Percentiles rank a stretch among this genome's conserved stretches.
These are phyloP conservation scores for Phytopythium cucurbitacearum DNA, from an alignment of 352 stramenopile genomes.

Conservation along the genomic window DNA sequence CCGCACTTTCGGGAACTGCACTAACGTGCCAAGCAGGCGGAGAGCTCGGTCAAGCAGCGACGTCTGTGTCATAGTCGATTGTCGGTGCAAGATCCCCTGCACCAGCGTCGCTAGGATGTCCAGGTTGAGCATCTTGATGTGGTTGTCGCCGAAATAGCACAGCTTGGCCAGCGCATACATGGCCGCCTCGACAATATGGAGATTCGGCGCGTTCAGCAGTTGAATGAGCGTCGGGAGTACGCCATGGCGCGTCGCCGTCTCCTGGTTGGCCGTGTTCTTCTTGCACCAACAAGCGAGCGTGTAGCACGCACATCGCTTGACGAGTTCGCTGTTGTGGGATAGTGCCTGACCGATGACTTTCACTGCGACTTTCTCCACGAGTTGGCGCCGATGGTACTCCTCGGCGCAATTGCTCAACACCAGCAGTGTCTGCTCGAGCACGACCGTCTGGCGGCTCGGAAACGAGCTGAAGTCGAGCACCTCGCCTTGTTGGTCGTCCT, in stretches of 20 bases:
- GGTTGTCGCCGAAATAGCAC: constrained; percentile 54
- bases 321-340: constrained; percentile 57
- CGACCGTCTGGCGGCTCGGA: constrained; percentile 42
- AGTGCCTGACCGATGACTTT: constrained; percentile 57
- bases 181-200: constrained; percentile 53
- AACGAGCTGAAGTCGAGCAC: constrained; percentile 54
- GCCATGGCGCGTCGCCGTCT: constrained; percentile 33
- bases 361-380: constrained; percentile 46
- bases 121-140: constrained; percentile 55
- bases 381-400: constrained; percentile 27
- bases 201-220: constrained; percentile 52
- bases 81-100: constrained; percentile 37
- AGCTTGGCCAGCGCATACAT: constrained; percentile 65
- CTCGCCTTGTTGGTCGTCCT: constrained; percentile 9
- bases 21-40: constrained; percentile 60
- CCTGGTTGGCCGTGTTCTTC: constrained; percentile 35
- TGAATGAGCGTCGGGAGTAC: constrained; percentile 52
- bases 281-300: constrained; percentile 64
- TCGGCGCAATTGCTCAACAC: constrained; percentile 68
- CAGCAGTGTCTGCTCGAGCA: constrained; percentile 64
- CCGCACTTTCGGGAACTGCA: constrained; percentile 43
- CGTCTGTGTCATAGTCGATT: constrained; percentile 32
- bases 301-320: constrained; percentile 66
- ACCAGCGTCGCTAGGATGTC: constrained; percentile 54
- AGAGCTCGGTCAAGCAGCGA: constrained; percentile 56